A percentile compares a stretch with the other conserved stretches of the same genome.
Conservation (phyloP, 2,329 filamentous ascomycete species). For the Diaporthe australafricana region DNA sequence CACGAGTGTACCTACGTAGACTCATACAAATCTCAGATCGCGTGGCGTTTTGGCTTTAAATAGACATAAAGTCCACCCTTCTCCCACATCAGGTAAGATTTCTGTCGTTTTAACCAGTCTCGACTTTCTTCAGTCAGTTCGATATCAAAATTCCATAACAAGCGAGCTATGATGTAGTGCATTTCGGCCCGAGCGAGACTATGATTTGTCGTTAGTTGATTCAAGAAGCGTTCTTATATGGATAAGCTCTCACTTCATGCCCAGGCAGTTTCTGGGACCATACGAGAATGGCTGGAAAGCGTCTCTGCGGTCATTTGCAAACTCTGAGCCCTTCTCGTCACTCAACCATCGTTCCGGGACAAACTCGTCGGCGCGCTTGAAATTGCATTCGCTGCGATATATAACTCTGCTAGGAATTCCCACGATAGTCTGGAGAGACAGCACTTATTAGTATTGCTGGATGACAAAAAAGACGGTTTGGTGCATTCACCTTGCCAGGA, state of each 20-base stretch:
- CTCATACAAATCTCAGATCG: too few relatives aligned
- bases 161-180: conserved; percentile 55
- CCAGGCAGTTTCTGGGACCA: conserved; percentile 60
- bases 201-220: not conserved
- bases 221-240: not conserved
- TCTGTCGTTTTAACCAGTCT: conserved; percentile 11
- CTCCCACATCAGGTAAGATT: conserved; percentile 26
- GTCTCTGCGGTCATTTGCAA: conserved; percentile 50
- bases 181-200: conserved; percentile 63
- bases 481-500: conserved; percentile 40
- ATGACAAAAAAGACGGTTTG: conserved; percentile 41
- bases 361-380: conserved; percentile 55
- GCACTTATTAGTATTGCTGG: not conserved
- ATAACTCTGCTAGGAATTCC: conserved; percentile 43
- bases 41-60: not conserved
- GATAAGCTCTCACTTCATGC: conserved; percentile 54
- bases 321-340: conserved; percentile 42
- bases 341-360: conserved; percentile 58
- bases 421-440: not conserved
- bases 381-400: conserved; percentile 54
- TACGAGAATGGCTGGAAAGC: conserved; percentile 57
- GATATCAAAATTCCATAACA: conserved; percentile 60
- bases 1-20: not conserved
- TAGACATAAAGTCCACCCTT: conserved; percentile 11
- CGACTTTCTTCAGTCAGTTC: conserved; percentile 43